A percentile compares a stretch with the other conserved stretches of the same genome.
Evolutionary conservation across 495 filamentous ascomycete species (phyloP).

Genomic region (Penicillium coprophilum): DNA sequence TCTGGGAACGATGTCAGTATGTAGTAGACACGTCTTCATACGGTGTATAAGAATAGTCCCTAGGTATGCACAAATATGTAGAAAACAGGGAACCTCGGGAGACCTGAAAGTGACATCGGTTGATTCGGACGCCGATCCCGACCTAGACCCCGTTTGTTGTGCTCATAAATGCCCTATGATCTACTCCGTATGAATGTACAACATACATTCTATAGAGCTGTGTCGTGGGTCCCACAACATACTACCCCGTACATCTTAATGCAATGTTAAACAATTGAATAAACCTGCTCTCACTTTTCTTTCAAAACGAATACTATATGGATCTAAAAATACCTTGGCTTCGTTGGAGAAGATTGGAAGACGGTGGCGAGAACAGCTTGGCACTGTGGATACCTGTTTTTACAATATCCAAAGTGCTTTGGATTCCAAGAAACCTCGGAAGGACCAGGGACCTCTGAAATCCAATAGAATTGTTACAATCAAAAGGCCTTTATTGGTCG

Average conservation of each 20-base stretch:
- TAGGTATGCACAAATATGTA: neutral
- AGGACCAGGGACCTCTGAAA: no score
- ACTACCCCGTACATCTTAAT: neutral
- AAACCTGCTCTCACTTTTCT: neutral
- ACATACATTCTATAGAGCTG: no score
- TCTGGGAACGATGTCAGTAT: conserved; percentile 2
- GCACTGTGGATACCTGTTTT: neutral
- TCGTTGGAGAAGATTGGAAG: neutral
- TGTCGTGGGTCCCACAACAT: neutral
- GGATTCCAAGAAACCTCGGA: no score
- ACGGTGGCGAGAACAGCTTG: neutral
- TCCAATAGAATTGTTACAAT: neutral
- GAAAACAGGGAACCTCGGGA: conserved; percentile 14
- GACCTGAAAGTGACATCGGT: conserved; percentile 3
- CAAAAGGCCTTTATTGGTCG: neutral
- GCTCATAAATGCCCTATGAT: neutral
- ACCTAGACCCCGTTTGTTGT: neutral
- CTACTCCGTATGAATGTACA: neutral
- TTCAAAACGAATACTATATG: neutral
- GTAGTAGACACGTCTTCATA: neutral
- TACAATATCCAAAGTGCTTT: neutral
- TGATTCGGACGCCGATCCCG: conserved; percentile 20
- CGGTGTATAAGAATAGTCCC: neutral
- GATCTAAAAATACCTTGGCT: neutral
- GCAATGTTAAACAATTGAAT: neutral